Evolutionary conservation across 2,329 filamentous ascomycete species (phyloP), one percentile per base, ranked within the genome.

Genomic region (Alternaria viburni): DNA sequence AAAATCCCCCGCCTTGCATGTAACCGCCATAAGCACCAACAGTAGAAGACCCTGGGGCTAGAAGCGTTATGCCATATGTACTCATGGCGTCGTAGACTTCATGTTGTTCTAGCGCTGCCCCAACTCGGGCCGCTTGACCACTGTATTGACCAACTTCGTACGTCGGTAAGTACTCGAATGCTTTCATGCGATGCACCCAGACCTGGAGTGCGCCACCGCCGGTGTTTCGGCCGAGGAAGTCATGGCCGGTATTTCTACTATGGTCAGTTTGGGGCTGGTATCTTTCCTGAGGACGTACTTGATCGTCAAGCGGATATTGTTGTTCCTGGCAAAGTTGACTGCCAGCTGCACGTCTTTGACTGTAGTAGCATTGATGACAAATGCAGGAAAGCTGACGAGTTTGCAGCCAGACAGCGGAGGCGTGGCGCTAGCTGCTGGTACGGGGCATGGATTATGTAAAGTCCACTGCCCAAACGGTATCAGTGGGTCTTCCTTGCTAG

Each of bases 1-100:
- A 83, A 74, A 88, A 85, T 0, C 87, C 87, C 17, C 85, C 86
- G 3, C 85, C 86, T 26, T 75, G 74, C 62, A 78, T 75, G 63
- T 68, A 81, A 3, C 80, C 74, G 12, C 72, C 74, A 46, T 61
- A 81, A 67, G 84, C 78, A 21, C 86, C 86, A 12, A 88, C 84
- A 3, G 82, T 84, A 3, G 71, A 54, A 10, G 68, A 69, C 15
- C 72, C 71, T 3, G 72, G 70, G 11, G 65, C 62, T 15, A 72
- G 10, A 17, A 73, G 43, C 5, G 73, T 77, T 8, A 75, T 69
- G 25, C 69, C 69, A 45, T 62, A 46, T 32, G 59, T 23, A 11
- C 60, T 62, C 73, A 74, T 75, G 26, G 71, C 52, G 2, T 49
- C 54, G 32, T 70, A 69, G 2, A 74, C 61, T 28, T 77, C 74